These are phyloP conservation scores for Globisporangium okanoganense DNA, from an alignment of 352 stramenopile species.

Conservation along the genomic window DNA sequence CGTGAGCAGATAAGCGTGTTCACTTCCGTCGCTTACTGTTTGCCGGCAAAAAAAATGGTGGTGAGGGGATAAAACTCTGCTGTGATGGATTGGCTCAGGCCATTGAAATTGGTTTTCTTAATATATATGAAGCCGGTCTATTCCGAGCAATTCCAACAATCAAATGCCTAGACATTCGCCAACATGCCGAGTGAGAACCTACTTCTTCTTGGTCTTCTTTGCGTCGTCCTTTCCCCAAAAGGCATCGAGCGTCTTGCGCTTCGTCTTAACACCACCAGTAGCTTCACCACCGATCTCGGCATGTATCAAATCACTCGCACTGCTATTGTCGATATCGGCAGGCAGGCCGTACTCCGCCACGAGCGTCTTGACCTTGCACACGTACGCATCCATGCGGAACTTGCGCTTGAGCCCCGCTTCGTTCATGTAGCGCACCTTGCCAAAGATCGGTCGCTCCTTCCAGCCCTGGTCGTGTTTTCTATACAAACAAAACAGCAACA, in stretches of 20 bases:
- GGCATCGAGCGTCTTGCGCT: slow-evolving; percentile 27
- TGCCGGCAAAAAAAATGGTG: no score
- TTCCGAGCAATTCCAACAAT: background rate
- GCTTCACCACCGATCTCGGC: background rate
- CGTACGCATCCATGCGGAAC: slow-evolving; percentile 93
- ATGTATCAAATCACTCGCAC: background rate
- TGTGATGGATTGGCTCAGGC: background rate
- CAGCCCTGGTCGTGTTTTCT: slow-evolving; percentile 97
- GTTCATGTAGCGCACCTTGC: slow-evolving; percentile 99
- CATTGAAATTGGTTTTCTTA: background rate
- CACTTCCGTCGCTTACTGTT: no score
- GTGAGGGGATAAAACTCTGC: background rate
- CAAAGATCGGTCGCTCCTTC: slow-evolving; percentile 96
- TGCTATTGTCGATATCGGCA: background rate
- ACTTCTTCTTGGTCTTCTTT: slow-evolving; percentile 9
- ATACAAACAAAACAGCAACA: background rate
- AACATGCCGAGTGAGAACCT: background rate
- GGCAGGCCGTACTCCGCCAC: slow-evolving; percentile 6
- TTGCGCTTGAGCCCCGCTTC: slow-evolving; percentile 97
- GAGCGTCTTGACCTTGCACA: slow-evolving; percentile 47
- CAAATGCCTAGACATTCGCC: background rate
- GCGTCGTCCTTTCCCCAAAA: slow-evolving; percentile 11
- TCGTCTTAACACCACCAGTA: slow-evolving; percentile 10
- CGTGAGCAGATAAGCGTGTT: background rate
- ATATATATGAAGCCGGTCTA: background rate